A percentile compares a stretch with the other conserved stretches of the same genome.
phyloP scores from a whole-genome alignment of 768 basidiomycete genomes.

The Tricholoma sp. region DNA sequence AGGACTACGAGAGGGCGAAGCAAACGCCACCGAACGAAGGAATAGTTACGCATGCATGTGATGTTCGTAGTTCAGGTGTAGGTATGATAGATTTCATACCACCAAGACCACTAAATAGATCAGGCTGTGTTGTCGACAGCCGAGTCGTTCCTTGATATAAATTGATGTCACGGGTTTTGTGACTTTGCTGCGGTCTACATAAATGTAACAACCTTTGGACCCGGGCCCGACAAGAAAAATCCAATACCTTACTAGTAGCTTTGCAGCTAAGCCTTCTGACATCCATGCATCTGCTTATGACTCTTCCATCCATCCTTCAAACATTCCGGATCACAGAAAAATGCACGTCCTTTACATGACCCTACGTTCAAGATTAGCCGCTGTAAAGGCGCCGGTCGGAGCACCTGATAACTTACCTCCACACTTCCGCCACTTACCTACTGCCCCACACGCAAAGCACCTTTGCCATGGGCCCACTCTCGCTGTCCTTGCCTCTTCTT shows the following conservation, averaged over 20 bases:
- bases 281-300: conserved; percentile 19
- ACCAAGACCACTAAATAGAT: no score
- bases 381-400: neutral
- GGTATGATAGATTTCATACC: neutral
- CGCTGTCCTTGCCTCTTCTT: conserved; percentile 28
- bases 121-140: no score
- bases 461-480: conserved; percentile 32
- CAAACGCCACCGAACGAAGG: conserved; percentile 13
- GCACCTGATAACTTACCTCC: conserved; percentile 21
- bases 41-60: conserved; percentile 15
- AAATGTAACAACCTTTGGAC: no score
- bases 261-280: conserved; percentile 9
- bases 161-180: no score
- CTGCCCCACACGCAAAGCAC: conserved; percentile 31
- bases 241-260: no score
- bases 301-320: conserved; percentile 21
- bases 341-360: conserved; percentile 21
- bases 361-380: conserved; percentile 6
- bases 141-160: no score
- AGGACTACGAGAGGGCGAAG: conserved; percentile 13
- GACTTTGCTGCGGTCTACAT: no score
- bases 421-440: conserved; percentile 32
- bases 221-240: no score
- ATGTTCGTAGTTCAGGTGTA: neutral
- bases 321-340: conserved; percentile 23